A percentile compares a stretch with the other conserved stretches of the same genome.
phyloP scores from a whole-genome alignment of 2,329 filamentous ascomycete genomes.

The Aureobasidium lini region DNA sequence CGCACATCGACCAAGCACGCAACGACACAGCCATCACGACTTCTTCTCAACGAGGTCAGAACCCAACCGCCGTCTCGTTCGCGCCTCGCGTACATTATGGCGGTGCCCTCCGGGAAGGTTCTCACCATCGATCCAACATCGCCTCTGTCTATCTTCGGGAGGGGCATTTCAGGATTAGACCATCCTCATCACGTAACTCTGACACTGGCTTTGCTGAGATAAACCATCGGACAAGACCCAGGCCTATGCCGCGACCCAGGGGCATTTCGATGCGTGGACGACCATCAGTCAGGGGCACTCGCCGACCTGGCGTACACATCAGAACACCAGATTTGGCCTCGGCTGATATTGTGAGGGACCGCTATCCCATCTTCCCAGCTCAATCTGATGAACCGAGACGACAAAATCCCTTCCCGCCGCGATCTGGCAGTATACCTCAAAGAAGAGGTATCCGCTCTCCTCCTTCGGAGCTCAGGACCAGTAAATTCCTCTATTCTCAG shows the following conservation, averaged over 20 bases:
- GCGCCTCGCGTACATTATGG: constrained; percentile 17
- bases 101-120: constrained; percentile 5
- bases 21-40: neutral
- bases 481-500: neutral
- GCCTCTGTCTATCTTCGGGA: constrained; percentile 10
- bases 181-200: neutral
- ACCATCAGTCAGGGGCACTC: neutral
- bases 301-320: neutral
- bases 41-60: neutral
- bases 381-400: neutral
- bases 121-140: neutral
- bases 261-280: constrained; percentile 14
- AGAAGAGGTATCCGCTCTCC: neutral
- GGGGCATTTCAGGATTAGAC: constrained; percentile 4
- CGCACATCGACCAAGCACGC: neutral
- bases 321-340: neutral
- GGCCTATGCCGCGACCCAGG: constrained; percentile 6
- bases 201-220: neutral
- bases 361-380: neutral
- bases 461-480: neutral
- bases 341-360: neutral
- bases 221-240: neutral
- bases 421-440: neutral
- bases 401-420: neutral
- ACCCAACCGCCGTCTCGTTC: constrained; percentile 1